These are phyloP conservation scores for Aureobasidium mangrovei DNA, from an alignment of 2,329 filamentous ascomycete species.

Conservation along the genomic window DNA sequence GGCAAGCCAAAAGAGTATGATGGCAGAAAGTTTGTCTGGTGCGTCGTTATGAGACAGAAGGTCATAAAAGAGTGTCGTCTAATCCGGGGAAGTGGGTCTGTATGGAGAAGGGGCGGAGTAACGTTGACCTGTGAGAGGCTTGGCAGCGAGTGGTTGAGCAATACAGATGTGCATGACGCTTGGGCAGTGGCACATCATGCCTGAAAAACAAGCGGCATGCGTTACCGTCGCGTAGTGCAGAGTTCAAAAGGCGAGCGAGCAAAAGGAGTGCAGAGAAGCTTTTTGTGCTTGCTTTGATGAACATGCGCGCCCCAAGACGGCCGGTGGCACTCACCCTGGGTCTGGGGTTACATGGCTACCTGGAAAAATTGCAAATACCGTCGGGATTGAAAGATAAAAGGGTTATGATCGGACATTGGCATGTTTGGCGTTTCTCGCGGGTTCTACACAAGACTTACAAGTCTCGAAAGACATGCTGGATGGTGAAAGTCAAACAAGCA, in stretches of 20 bases:
- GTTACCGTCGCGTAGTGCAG: not conserved
- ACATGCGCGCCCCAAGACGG: no score
- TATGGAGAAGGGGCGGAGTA: constrained; percentile 10
- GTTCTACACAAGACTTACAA: no score
- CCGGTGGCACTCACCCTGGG: no score
- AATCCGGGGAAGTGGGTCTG: constrained; percentile 12
- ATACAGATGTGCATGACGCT: not conserved
- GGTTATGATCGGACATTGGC: no score
- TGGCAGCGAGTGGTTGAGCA: constrained; percentile 1
- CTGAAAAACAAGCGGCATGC: not conserved
- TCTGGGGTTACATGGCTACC: no score
- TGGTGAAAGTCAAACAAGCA: not conserved
- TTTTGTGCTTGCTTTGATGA: no score
- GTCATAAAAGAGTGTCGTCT: not conserved
- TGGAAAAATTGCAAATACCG: no score
- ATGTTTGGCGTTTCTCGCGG: no score
- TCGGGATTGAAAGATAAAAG: no score
- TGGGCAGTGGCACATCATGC: not conserved
- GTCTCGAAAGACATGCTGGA: not conserved
- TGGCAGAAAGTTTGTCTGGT: constrained; percentile 6
- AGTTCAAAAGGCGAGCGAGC: not conserved
- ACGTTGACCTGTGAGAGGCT: constrained; percentile 1
- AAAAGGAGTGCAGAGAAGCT: not conserved
- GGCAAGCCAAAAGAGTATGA: not conserved
- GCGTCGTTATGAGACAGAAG: constrained; percentile 1